A percentile compares a stretch with the other conserved stretches of the same genome.
Evolutionary conservation across 768 basidiomycete species (phyloP).

Genomic region (Kondoa subrosea): DNA sequence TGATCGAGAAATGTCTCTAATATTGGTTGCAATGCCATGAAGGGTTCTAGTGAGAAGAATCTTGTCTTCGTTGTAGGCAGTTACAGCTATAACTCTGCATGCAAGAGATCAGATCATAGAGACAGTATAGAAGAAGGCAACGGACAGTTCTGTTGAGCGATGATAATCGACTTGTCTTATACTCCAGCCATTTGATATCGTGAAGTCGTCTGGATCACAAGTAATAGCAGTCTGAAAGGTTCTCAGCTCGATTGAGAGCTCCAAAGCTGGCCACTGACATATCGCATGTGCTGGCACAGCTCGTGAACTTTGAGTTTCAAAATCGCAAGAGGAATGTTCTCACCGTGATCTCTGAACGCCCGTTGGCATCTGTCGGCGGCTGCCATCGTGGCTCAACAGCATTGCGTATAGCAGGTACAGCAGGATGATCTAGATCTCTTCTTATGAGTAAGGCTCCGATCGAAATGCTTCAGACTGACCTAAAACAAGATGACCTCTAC

Average conservation of each 20-base stretch:
- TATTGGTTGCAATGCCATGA: slow-evolving; percentile 93
- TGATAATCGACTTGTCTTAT: slow-evolving; percentile 69
- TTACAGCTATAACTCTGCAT: slow-evolving; percentile 18
- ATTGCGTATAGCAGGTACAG: neutral
- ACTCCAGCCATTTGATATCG: slow-evolving; percentile 46
- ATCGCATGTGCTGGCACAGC: neutral
- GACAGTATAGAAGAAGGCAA: slow-evolving; percentile 47
- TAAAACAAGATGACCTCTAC: slow-evolving; percentile 13
- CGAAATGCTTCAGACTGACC: slow-evolving; percentile 19
- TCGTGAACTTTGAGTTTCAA: neutral
- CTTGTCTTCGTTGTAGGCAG: slow-evolving; percentile 46
- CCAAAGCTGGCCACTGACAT: neutral
- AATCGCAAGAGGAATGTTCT: slow-evolving; percentile 45
- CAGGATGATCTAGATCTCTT: slow-evolving; percentile 1
- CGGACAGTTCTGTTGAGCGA: slow-evolving; percentile 80
- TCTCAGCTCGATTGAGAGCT: slow-evolving; percentile 28
- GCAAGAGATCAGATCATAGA: slow-evolving; percentile 30
- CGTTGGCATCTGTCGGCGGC: neutral
- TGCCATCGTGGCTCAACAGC: neutral
- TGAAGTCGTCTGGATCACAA: slow-evolving; percentile 77
- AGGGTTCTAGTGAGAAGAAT: slow-evolving; percentile 69
- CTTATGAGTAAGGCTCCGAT: slow-evolving; percentile 4
- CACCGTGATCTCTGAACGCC: slow-evolving; percentile 40
- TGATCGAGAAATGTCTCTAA: slow-evolving; percentile 88
- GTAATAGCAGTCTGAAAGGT: slow-evolving; percentile 75